Base-by-base conservation (phyloP, 768 basidiomycete species). In the Leccinum barrowsii region DNA sequence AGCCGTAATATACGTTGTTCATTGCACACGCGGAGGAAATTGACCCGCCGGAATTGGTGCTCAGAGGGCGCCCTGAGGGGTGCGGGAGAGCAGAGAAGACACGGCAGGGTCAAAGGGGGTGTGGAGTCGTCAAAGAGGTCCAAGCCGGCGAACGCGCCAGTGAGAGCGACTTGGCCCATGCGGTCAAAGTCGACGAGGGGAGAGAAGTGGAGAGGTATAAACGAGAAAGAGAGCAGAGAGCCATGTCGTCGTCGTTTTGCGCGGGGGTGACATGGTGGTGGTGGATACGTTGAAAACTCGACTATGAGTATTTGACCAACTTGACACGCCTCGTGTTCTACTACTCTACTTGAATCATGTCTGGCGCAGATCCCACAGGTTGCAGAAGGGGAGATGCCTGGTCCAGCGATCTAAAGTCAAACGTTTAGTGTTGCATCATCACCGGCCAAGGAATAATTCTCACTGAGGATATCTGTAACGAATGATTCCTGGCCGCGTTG, bases 91-190 rank as follows among this genome's bases (percentile, higher is more conserved):
- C 50, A 93, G 77, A 42, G 92, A 87, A 13, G 90, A 83, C 49
- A 84, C 80, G 2, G 86, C 77, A 26, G 90, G 78, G 73, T 94
- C 86, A 71, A 89, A 87, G 34, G 84, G 50, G 81, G 65, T 32
- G 83, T 72, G 58, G 76, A 82, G 59, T 76, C 82, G 68, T 84
- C 76, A 79, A 89, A 86, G 58, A 94, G 68, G 68, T 88, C 89
- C 60, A 99, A 77, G 48, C 94, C 96, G 22, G 89, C 82, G 69
- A 98, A 99, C 35, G 90, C 80, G 57, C 96, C 96, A 26, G 87
- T 86, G 44, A 98, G 80, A 56, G 86, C 94, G 52, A 98, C 94
- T 55, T 81, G 86, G 62, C 96, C 96, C 92, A 99, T 95, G 54
- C 88, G 86, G 65, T 79, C 75, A 67, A 85, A 88, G 73, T 90